Percentiles rank a stretch among this genome's conserved stretches.
These are phyloP conservation scores for Lyophyllum decastes DNA, from an alignment of 768 basidiomycete species.

Conservation along the genomic window DNA sequence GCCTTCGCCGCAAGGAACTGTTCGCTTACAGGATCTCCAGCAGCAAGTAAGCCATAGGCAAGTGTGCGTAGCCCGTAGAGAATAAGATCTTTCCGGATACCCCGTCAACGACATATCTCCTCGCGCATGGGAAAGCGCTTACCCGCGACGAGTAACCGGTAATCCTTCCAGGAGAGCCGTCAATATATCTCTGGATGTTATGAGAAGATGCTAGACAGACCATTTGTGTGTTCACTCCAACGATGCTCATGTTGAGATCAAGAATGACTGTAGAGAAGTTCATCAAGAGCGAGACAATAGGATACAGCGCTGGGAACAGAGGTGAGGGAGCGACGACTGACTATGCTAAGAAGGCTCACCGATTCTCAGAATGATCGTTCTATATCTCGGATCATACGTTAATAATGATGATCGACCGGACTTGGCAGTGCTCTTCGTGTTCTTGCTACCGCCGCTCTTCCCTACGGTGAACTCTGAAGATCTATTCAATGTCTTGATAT, in stretches of 20 bases:
- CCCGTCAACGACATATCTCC: no score
- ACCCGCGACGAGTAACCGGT: neutral
- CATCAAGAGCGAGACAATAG: slow-evolving; percentile 5
- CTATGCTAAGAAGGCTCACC: neutral
- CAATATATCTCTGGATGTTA: neutral
- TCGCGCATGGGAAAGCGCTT: neutral
- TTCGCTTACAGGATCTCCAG: slow-evolving; percentile 5
- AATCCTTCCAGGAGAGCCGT: neutral
- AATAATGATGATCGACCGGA: no score
- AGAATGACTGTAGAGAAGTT: slow-evolving; percentile 9
- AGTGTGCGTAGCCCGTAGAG: slow-evolving; percentile 6
- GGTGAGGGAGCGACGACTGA: neutral
- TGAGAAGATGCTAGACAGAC: neutral
- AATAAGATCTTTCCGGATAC: neutral
- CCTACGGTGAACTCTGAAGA: no score
- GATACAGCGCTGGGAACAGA: slow-evolving; percentile 3
- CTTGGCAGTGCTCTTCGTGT: no score
- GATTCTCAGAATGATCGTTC: slow-evolving; percentile 6
- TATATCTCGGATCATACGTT: neutral
- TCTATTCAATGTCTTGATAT: neutral
- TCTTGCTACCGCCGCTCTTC: no score
- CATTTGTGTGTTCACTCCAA: neutral
- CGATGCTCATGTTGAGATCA: slow-evolving; percentile 10
- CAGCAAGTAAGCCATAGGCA: slow-evolving; percentile 9
- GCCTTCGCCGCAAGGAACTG: neutral